phyloP scores from a whole-genome alignment of 176 grass and related monocot genomes.

The Oryza rufipogon region DNA sequence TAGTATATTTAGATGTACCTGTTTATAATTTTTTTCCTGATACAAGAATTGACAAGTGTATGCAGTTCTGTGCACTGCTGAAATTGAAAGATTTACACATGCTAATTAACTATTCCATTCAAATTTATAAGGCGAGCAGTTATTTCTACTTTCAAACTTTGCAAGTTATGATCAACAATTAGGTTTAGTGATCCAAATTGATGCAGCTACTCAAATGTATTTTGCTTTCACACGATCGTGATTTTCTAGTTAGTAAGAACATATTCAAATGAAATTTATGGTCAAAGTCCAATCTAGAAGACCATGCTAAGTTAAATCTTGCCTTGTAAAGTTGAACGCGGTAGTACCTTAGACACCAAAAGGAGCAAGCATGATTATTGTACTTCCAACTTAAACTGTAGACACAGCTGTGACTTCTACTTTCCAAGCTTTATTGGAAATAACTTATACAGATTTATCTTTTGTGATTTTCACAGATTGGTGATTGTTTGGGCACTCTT shows the following conservation, averaged over 20 bases:
- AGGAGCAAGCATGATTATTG: slow-evolving; percentile 22
- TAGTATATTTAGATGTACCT: background rate
- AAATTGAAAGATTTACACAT: slow-evolving; percentile 30
- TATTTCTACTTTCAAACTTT: background rate
- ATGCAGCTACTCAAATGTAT: background rate
- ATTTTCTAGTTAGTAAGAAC: background rate
- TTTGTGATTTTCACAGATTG: slow-evolving; percentile 48
- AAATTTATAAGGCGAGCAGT: background rate
- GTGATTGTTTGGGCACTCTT: slow-evolving; percentile 77
- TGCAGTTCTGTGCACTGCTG: background rate
- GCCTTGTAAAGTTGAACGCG: background rate
- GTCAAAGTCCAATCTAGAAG: background rate
- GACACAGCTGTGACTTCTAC: background rate
- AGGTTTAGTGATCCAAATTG: background rate
- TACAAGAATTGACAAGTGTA: slow-evolving; percentile 3
- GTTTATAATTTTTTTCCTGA: slow-evolving; percentile 3
- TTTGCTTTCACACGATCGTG: background rate
- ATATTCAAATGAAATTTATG: background rate
- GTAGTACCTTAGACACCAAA: background rate
- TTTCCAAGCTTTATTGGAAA: slow-evolving; percentile 17
- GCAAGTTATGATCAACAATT: background rate
- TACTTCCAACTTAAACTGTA: background rate
- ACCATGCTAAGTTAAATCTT: background rate
- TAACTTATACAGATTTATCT: slow-evolving; percentile 22
- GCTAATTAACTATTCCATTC: slow-evolving; percentile 2